Evolutionary conservation across 768 basidiomycete species (phyloP).

Genomic region (Mycena polygramma): DNA sequence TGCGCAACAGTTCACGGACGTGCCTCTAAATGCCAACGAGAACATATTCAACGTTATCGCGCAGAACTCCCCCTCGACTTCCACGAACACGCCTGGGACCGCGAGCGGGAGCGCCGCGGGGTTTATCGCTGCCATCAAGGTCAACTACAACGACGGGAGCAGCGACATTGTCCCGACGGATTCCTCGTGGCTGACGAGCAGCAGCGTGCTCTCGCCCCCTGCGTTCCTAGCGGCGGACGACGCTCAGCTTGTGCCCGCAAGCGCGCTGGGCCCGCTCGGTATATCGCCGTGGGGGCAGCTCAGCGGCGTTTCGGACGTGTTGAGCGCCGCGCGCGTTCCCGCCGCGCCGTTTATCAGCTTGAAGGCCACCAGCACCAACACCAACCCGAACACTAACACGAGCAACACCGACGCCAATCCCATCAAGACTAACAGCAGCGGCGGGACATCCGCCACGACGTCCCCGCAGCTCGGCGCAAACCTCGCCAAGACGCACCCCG

Average conservation of each 20-base stretch:
- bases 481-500: background rate
- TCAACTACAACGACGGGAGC: conserved; percentile 18
- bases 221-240: conserved; percentile 9
- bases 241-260: background rate
- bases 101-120: background rate
- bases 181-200: conserved; percentile 16
- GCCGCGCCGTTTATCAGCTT: conserved; percentile 6
- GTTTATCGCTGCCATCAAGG: conserved; percentile 19
- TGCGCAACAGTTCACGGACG: conserved; percentile 21
- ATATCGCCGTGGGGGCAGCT: conserved; percentile 12
- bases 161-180: conserved; percentile 24
- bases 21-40: background rate
- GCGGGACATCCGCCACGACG: too few relatives aligned
- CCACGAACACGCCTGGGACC: too few relatives aligned
- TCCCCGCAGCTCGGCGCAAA: too few relatives aligned
- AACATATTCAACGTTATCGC: conserved; percentile 26
- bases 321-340: conserved; percentile 14
- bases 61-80: background rate
- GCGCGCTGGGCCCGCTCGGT: background rate
- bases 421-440: too few relatives aligned
- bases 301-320: conserved; percentile 1
- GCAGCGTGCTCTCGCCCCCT: background rate
- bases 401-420: too few relatives aligned
- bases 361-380: too few relatives aligned
- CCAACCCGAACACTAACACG: too few relatives aligned